phyloP scores from a whole-genome alignment of 2,329 filamentous ascomycete genomes.

The Aspergillus floridensis region DNA sequence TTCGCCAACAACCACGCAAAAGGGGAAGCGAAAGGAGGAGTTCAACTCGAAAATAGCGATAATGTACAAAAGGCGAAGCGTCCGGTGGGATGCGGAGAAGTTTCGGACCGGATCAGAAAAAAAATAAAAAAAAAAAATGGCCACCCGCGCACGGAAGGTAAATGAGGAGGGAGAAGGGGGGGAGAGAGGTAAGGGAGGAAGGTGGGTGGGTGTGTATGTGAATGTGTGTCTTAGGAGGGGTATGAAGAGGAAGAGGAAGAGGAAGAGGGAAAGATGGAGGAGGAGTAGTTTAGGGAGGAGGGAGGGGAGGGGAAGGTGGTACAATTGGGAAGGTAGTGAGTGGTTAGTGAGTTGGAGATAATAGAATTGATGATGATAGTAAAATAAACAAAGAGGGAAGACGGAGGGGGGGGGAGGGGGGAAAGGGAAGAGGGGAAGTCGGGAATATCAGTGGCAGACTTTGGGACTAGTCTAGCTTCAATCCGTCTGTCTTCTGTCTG shows the following conservation, averaged over 20 bases:
- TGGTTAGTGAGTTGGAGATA: neutral
- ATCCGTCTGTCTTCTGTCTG: neutral
- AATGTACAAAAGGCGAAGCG: constrained; percentile 16
- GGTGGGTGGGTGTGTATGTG: neutral
- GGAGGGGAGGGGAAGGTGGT: neutral
- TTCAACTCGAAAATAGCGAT: constrained; percentile 7
- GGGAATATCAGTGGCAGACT: neutral
- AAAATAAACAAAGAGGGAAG: constrained; percentile 12
- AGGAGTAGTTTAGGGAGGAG: neutral
- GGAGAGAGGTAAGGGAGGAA: constrained; percentile 14
- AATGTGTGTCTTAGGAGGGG: constrained; percentile 8
- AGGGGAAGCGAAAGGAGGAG: constrained; percentile 6
- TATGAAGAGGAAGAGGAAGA: constrained; percentile 14
- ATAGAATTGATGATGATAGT: neutral
- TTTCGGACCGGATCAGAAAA: constrained; percentile 6
- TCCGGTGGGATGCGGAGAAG: constrained; percentile 1
- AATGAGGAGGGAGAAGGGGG: constrained; percentile 6
- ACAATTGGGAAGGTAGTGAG: constrained; percentile 5
- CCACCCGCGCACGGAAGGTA: constrained; percentile 17
- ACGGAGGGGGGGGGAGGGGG: neutral
- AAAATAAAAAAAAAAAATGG: constrained; percentile 3
- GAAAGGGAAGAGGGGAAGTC: constrained; percentile 9
- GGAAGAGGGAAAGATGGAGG: constrained; percentile 14
- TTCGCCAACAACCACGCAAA: constrained; percentile 17
- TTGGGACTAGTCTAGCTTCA: neutral